phyloP scores from a whole-genome alignment of 805 yeast species.

The Jamesozyma rosinii region DNA sequence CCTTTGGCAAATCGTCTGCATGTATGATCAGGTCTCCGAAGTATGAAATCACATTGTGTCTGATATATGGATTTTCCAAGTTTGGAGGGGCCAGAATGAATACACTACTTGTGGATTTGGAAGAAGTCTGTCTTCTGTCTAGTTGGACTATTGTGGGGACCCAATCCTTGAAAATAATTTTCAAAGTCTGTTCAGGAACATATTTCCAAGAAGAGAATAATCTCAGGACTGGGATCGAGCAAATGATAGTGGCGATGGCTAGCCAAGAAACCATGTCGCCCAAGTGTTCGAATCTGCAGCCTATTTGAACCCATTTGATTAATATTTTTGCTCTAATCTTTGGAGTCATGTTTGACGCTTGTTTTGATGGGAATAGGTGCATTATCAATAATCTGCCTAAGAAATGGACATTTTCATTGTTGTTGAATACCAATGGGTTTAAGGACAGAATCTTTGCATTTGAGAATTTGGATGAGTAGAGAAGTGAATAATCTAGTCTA shows the following conservation, averaged over 20 bases:
- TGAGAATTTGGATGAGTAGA: constrained; percentile 41
- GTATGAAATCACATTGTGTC: constrained; percentile 74
- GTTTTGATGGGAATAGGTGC: constrained; percentile 46
- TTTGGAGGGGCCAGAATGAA: constrained; percentile 79
- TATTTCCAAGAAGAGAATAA: constrained; percentile 65
- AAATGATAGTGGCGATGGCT: constrained; percentile 73
- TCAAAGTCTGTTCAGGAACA: constrained; percentile 51
- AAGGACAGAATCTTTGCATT: constrained; percentile 31
- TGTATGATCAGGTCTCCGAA: constrained; percentile 73
- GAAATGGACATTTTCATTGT: constrained; percentile 60
- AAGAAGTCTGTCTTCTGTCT: constrained; percentile 60
- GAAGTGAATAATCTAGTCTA: constrained; percentile 62
- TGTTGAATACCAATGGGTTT: constrained; percentile 73
- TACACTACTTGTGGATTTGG: constrained; percentile 47
- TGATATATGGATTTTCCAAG: constrained; percentile 65
- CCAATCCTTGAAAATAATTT: constrained; percentile 71
- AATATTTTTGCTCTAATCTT: constrained; percentile 52
- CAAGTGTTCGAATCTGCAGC: constrained; percentile 59
- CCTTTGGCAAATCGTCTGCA: constrained; percentile 24
- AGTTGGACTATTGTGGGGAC: constrained; percentile 86
- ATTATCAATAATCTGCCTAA: constrained; percentile 59
- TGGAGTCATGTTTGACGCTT: constrained; percentile 5
- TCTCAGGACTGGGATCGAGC: constrained; percentile 75
- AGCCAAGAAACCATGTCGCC: constrained; percentile 96
- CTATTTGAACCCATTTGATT: constrained; percentile 79